Evolutionary conservation across 257 asterid genomes (phyloP).

Genomic region (Ilex aquifolium): DNA sequence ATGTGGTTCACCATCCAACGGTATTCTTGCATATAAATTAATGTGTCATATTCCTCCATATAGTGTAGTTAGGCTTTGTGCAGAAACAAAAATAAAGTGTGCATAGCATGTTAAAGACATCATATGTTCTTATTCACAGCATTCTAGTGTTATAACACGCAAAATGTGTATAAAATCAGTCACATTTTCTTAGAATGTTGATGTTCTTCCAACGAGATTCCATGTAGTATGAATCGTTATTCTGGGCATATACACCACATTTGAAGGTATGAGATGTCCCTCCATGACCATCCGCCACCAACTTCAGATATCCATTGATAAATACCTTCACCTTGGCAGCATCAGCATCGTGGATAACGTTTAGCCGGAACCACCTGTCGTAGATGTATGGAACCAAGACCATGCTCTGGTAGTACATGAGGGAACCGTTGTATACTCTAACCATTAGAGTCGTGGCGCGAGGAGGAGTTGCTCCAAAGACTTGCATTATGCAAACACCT

Average conservation of each 20-base stretch:
- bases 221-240: constrained; percentile 18
- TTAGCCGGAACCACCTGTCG: constrained; percentile 24
- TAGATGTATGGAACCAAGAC: constrained; percentile 18
- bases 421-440: constrained; percentile 21
- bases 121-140: too few species aligned
- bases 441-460: constrained; percentile 28
- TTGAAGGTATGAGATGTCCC: constrained; percentile 27
- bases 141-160: too few species aligned
- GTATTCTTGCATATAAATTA: too few species aligned
- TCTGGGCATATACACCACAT: constrained; percentile 35
- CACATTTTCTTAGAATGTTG: constrained; percentile 11
- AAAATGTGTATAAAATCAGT: neutral
- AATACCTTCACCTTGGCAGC: constrained; percentile 13
- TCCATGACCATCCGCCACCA: constrained; percentile 17
- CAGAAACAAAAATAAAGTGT: too few species aligned
- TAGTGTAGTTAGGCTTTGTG: too few species aligned
- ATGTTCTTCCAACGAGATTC: too few species aligned
- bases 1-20: too few species aligned
- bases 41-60: too few species aligned
- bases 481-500: constrained; percentile 36
- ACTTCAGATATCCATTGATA: constrained; percentile 16
- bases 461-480: constrained; percentile 25
- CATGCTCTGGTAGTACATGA: constrained; percentile 11
- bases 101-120: too few species aligned
- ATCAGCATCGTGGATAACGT: constrained; percentile 30